Evolutionary conservation across 129 eudicot genomes (phyloP).

Genomic region (Gnaphalium uliginosum): DNA sequence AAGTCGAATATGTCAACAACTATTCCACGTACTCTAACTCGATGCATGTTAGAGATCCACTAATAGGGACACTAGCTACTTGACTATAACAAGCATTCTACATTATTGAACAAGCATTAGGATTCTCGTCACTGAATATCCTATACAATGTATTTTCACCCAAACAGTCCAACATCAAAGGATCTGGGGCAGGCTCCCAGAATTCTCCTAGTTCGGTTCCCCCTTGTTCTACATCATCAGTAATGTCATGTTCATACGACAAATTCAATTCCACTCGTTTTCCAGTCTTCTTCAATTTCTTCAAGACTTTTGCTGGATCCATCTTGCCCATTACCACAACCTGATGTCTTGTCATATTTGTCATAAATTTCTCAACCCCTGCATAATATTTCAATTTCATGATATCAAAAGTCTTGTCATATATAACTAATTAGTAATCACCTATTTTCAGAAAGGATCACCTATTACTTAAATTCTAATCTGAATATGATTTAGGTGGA

Average conservation of each 20-base stretch:
- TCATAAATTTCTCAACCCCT: conserved; percentile 84
- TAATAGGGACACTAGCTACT: too few relatives aligned
- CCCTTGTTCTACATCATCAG: conserved; percentile 16
- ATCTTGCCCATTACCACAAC: conserved; percentile 62
- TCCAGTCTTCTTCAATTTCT: conserved; percentile 76
- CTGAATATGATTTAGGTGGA: background rate
- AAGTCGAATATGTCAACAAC: background rate
- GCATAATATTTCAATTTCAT: background rate
- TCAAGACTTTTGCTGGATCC: conserved; percentile 57
- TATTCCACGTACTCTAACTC: background rate
- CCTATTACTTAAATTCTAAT: background rate
- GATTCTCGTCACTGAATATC: conserved; percentile 86
- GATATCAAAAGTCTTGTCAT: background rate
- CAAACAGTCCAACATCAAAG: conserved; percentile 32
- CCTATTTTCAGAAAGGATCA: background rate
- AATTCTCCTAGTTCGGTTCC: conserved; percentile 22
- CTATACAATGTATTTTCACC: conserved; percentile 42
- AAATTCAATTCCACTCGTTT: conserved; percentile 56
- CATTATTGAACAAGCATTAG: conserved; percentile 85
- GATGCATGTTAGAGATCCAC: too few relatives aligned
- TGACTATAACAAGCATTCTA: conserved; percentile 21
- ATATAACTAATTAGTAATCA: background rate
- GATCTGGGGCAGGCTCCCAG: conserved; percentile 24
- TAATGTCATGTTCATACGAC: conserved; percentile 29
- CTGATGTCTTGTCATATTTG: conserved; percentile 59